Evolutionary conservation across 306 rosid species (phyloP).

Genomic region (Amphicarpaea edgeworthii): DNA sequence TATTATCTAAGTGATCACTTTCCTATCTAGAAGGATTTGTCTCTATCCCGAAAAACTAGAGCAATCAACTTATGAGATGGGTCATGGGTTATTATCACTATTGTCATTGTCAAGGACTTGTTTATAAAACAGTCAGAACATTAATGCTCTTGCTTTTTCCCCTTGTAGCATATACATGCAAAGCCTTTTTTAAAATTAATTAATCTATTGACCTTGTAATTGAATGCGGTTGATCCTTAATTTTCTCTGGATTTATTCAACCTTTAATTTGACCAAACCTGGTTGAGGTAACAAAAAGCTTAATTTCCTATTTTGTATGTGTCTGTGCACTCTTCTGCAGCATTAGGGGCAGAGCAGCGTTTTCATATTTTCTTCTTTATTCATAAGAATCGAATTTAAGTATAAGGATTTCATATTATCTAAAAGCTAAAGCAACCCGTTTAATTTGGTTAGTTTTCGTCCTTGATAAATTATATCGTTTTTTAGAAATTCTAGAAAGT

Average conservation of each 20-base stretch:
- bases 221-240: background rate
- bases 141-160: background rate
- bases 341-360: no score
- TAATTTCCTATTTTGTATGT: background rate
- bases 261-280: background rate
- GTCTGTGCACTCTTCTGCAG: background rate
- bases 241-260: background rate
- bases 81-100: background rate
- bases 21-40: background rate
- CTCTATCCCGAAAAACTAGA: background rate
- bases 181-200: background rate
- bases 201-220: background rate
- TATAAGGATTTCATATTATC: no score
- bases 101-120: background rate
- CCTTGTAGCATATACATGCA: background rate
- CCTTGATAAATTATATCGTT: no score
- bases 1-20: background rate
- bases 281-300: background rate
- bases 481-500: background rate
- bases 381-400: no score
- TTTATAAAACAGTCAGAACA: no score
- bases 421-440: no score
- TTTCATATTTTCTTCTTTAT: no score
- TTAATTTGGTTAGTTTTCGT: no score
- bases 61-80: background rate